These are phyloP conservation scores for Podospora pseudoanserina DNA, from an alignment of 495 filamentous ascomycete genomes.

Conservation along the genomic window DNA sequence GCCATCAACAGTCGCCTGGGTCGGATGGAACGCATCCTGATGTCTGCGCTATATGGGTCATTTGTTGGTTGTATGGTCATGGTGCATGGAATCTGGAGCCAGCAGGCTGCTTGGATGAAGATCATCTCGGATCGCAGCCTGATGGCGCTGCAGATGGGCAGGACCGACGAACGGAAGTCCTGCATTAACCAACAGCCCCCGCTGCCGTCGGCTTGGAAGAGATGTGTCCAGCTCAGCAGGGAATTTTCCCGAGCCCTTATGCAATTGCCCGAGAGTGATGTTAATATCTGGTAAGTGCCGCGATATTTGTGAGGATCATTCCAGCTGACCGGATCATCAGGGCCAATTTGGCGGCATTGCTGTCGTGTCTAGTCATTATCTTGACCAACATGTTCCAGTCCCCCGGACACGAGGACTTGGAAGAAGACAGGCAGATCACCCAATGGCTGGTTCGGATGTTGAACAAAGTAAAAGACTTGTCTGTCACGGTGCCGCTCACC, in stretches of 20 bases:
- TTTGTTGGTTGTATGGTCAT: constrained; percentile 28
- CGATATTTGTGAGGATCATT: not conserved
- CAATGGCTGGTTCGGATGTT: constrained; percentile 17
- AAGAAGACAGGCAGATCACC: constrained; percentile 23
- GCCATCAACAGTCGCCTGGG: constrained; percentile 20
- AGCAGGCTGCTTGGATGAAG: constrained; percentile 28
- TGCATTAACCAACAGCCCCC: constrained; percentile 20
- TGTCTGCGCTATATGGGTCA: constrained; percentile 27
- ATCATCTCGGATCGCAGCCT: constrained; percentile 12
- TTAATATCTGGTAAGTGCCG: constrained; percentile 30
- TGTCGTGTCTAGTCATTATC: constrained; percentile 31
- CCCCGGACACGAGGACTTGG: constrained; percentile 21
- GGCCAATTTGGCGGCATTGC: constrained; percentile 29
- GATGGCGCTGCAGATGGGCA: constrained; percentile 14
- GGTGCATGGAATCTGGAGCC: constrained; percentile 29
- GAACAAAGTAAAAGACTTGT: constrained; percentile 23
- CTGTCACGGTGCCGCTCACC: constrained; percentile 20
- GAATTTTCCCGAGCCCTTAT: constrained; percentile 22
- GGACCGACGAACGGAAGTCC: constrained; percentile 8
- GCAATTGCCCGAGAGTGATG: constrained; percentile 20
- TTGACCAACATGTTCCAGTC: constrained; percentile 29
- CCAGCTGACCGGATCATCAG: constrained; percentile 14
- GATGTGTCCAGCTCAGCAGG: constrained; percentile 26
- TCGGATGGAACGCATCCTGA: constrained; percentile 21
- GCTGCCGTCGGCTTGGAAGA: constrained; percentile 24